phyloP scores from a whole-genome alignment of 768 basidiomycete species.

The Tulasnella sp. region DNA sequence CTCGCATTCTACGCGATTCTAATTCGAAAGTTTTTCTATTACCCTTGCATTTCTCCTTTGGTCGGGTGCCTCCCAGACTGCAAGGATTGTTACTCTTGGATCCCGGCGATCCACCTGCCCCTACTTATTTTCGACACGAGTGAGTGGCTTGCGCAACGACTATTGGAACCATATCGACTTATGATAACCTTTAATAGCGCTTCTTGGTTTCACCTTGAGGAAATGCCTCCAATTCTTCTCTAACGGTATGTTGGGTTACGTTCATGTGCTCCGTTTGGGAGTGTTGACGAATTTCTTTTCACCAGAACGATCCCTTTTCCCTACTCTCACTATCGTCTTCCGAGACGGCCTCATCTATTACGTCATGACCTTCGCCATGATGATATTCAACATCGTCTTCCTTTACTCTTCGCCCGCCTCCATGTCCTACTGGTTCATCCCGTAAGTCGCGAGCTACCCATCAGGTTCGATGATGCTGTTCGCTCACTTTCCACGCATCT shows the following conservation, averaged over 20 bases:
- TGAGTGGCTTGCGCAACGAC: background rate
- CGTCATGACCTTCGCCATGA: background rate
- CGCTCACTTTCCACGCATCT: background rate
- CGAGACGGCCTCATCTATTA: constrained; percentile 8
- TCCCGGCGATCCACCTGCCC: background rate
- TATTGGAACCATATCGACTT: background rate
- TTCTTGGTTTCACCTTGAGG: background rate
- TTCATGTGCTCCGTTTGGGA: no score
- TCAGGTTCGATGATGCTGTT: background rate
- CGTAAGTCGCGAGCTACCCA: background rate
- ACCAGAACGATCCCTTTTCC: background rate
- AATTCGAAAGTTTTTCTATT: background rate
- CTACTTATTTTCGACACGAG: background rate
- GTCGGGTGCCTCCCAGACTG: constrained; percentile 1
- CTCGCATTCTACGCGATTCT: background rate
- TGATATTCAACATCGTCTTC: constrained; percentile 7
- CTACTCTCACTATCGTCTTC: constrained; percentile 2
- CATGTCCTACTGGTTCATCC: constrained; percentile 4
- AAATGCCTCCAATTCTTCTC: background rate
- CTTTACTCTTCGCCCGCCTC: background rate
- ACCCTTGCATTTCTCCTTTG: background rate
- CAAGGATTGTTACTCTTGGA: constrained; percentile 7
- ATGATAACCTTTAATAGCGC: background rate
- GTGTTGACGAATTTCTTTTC: background rate
- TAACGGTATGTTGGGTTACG: background rate